Evolutionary conservation across 352 stramenopile species (phyloP), one percentile per base, ranked within the genome.

Genomic region (Phytophthora colocasiae): DNA sequence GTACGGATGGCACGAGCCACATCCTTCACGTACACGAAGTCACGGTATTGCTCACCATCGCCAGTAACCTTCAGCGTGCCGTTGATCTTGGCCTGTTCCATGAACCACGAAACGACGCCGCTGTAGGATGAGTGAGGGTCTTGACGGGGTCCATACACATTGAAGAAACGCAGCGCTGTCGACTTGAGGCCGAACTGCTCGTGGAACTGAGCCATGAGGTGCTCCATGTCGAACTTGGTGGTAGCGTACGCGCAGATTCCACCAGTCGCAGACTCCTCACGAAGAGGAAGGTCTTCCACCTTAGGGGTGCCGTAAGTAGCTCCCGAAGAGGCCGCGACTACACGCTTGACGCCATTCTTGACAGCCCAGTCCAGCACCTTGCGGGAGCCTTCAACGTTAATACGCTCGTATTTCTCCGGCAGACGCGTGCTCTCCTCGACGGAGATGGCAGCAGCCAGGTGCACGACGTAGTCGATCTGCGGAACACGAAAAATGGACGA

Each of bases 21-120:
- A 29, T 93, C 85, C 77, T 93, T 91, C 36, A 93, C 85, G 58
- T 78, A 93, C 51, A 93, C 83, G 60, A 93, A 93, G 63, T 93
- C 85, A 19, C 85, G 83, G 75, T 90, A 91, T 58, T 93, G 85
- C n/a, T 89, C 77, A 32, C 85, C 85, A 8, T 87, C 76, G 46
- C 85, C 85, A 2, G 79, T 88, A 38, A 93, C 80, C 69, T 90
- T 90, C 63, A 93, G 63, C 36, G 80, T 90, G 41, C 81, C 83
- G 66, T 93, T 91, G 69, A 83, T 90, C 70, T 87, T 87, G 31
- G 85, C 83, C 74, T 91, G 81, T 64, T 93, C 85, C 85, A 93
- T 93, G 61, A 93, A 89, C 82, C 80, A 92, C 52, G 85, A 91
- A 17, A 93, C 80, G 12, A 93, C 85, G 14, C 85, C 85, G 43